Percentiles rank a stretch among this genome's conserved stretches.
Evolutionary conservation across 75 land plant species (phyloP).

Genomic region (Selaginella moellendorffii): DNA sequence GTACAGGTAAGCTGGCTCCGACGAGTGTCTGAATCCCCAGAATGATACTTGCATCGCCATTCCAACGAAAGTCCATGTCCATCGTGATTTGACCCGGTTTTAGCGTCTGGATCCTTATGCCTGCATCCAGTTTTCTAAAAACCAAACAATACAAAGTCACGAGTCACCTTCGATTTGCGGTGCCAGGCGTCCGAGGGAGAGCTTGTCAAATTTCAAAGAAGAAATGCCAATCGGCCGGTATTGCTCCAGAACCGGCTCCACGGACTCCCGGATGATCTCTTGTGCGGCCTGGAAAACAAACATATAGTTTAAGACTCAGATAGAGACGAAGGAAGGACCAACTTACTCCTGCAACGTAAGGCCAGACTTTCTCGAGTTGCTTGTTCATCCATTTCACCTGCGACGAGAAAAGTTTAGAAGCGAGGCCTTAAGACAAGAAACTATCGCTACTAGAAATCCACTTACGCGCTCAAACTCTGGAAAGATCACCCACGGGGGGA

Average conservation of each 20-base stretch:
- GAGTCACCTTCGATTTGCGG: constrained; percentile 86
- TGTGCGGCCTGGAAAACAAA: constrained; percentile 39
- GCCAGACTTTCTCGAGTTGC: constrained; percentile 78
- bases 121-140: constrained; percentile 23
- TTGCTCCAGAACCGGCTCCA: constrained; percentile 73
- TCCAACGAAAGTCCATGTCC: constrained; percentile 96
- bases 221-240: constrained; percentile 83
- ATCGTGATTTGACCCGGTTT: constrained; percentile 72
- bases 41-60: constrained; percentile 91
- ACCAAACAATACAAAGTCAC: constrained; percentile 4
- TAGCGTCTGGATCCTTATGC: constrained; percentile 73
- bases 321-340: not conserved
- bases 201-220: constrained; percentile 72
- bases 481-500: constrained; percentile 78
- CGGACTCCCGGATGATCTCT: constrained; percentile 46
- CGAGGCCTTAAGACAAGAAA: not conserved
- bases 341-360: constrained; percentile 73
- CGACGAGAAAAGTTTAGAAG: not conserved
- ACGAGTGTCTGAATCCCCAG: constrained; percentile 58
- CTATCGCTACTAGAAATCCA: not conserved
- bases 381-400: constrained; percentile 99
- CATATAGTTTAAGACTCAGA: not conserved
- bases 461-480: constrained; percentile 68
- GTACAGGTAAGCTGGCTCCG: constrained; percentile 80
- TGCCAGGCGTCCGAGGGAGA: constrained; percentile 72